Evolutionary conservation across 345 rosid genomes (phyloP), one percentile per base, ranked within the genome.

Genomic region (Nasturtium officinale): DNA sequence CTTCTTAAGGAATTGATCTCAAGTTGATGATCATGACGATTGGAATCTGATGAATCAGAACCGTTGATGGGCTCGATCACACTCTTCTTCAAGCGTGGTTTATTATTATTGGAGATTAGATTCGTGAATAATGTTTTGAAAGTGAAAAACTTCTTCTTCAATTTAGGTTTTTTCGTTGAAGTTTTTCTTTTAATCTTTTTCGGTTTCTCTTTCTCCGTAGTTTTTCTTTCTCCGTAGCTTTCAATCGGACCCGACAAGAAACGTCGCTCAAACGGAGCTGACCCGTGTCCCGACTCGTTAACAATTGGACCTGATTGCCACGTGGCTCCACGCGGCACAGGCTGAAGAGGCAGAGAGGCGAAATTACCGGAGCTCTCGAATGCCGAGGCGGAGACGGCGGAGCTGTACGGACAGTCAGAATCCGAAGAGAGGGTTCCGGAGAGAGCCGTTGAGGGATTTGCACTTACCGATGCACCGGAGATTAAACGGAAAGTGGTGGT

Each of bases 381-480:
- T 16, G 94, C 87, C 56, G 97, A 83, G 37, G 95, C 82, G 11
- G 83, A 83, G 62, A 74, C 61, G 51, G 82, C 71, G 72, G 80
- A 78, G 72, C 69, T 83, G 64, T 78, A 79, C 25, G 72, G 74
- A 53, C 17, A 53, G 13, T 63, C 70, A 0, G 43, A 32, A 3
- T 76, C 79, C 6, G 71, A 46, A 4, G 75, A 17, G 0, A n/a
- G 6, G 13, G 80, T 23, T 28, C 76, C 76, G 45, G 72, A 68
- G 65, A 77, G 90, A 3, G 90, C 87, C 2, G 97, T 83, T 0
- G 97, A 91, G 7, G 90, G 78, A 81, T 95, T 95, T 63, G 99
- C 97, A 61, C 99, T 85, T 57, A 91, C 85, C 18, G 96, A 95
- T 17, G 99, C 97, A 21, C 99, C 99, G 80, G 99, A 88, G 51